phyloP scores from a whole-genome alignment of 768 basidiomycete species.

The Cubamyces sp. region DNA sequence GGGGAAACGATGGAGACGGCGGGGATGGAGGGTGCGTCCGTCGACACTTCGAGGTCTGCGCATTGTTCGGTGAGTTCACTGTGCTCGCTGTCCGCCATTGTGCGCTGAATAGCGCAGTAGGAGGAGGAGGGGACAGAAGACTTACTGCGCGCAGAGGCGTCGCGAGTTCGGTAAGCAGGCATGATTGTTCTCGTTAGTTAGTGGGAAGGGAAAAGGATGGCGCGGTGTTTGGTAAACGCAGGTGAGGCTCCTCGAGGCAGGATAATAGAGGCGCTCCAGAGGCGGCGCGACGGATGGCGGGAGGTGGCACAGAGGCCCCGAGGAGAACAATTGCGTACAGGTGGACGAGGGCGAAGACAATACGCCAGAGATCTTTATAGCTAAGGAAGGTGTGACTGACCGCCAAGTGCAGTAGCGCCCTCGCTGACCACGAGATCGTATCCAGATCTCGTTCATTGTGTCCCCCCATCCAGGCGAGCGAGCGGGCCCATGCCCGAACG shows the following conservation, averaged over 20 bases:
- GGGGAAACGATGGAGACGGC: slow-evolving; percentile 59
- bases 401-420: slow-evolving; percentile 29
- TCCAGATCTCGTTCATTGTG: slow-evolving; percentile 32
- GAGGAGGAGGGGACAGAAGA: slow-evolving; percentile 11
- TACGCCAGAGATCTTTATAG: slow-evolving; percentile 38
- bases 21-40: slow-evolving; percentile 60
- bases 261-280: slow-evolving; percentile 43
- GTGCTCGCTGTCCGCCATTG: slow-evolving; percentile 10
- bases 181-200: slow-evolving; percentile 52
- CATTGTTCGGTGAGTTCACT: too few relatives aligned
- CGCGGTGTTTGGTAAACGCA: slow-evolving; percentile 33
- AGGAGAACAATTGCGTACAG: slow-evolving; percentile 67
- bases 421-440: slow-evolving; percentile 27
- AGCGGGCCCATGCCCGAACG: slow-evolving; percentile 31
- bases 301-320: slow-evolving; percentile 56
- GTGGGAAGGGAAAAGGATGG: slow-evolving; percentile 35
- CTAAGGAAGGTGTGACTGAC: slow-evolving; percentile 33
- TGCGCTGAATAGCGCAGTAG: neutral
- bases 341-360: slow-evolving; percentile 49
- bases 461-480: slow-evolving; percentile 23
- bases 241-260: slow-evolving; percentile 33
- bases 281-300: slow-evolving; percentile 45
- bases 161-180: slow-evolving; percentile 81
- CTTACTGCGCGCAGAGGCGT: slow-evolving; percentile 61
- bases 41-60: slow-evolving; percentile 76